These are phyloP conservation scores for Rhizophora mangle DNA, from an alignment of 345 rosid genomes.

Conservation along the genomic window DNA sequence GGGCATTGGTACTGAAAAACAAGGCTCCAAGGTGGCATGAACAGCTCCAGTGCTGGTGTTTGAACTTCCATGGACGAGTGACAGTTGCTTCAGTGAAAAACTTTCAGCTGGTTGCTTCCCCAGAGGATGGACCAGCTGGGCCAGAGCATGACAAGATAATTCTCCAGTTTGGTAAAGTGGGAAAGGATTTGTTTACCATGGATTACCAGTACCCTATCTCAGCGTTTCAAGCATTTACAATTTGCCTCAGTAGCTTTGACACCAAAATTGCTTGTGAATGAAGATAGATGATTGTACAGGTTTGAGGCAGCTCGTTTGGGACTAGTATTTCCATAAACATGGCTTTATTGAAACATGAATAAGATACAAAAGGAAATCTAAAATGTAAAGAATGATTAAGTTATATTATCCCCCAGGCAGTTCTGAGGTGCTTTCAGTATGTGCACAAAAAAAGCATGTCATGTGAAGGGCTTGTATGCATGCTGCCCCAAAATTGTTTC, in stretches of 20 bases:
- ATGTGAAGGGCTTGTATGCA: too few relatives aligned
- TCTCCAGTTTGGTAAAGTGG: constrained; percentile 33
- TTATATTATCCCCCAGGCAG: too few relatives aligned
- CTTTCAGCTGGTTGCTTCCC: constrained; percentile 32
- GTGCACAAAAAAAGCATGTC: too few relatives aligned
- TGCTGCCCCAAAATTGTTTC: too few relatives aligned
- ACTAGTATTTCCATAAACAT: background rate
- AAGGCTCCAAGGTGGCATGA: constrained; percentile 37
- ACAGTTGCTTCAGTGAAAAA: constrained; percentile 35
- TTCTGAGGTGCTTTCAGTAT: too few relatives aligned
- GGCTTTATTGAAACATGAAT: background rate
- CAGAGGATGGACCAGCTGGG: constrained; percentile 17
- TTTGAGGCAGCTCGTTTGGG: constrained; percentile 10
- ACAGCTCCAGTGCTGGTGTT: constrained; percentile 36
- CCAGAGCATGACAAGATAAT: constrained; percentile 30
- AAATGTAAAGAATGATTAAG: too few relatives aligned
- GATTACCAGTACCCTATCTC: constrained; percentile 30
- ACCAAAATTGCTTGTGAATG: constrained; percentile 34
- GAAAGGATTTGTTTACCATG: constrained; percentile 33
- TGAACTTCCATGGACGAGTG: constrained; percentile 34
- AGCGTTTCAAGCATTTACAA: constrained; percentile 33
- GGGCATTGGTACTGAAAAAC: constrained; percentile 21
- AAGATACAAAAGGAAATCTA: too few relatives aligned
- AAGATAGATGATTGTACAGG: constrained; percentile 19
- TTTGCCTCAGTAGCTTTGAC: constrained; percentile 33